A percentile compares a stretch with the other conserved stretches of the same genome.
phyloP scores from a whole-genome alignment of 2,329 filamentous ascomycete genomes.

The Phialophora expanda region DNA sequence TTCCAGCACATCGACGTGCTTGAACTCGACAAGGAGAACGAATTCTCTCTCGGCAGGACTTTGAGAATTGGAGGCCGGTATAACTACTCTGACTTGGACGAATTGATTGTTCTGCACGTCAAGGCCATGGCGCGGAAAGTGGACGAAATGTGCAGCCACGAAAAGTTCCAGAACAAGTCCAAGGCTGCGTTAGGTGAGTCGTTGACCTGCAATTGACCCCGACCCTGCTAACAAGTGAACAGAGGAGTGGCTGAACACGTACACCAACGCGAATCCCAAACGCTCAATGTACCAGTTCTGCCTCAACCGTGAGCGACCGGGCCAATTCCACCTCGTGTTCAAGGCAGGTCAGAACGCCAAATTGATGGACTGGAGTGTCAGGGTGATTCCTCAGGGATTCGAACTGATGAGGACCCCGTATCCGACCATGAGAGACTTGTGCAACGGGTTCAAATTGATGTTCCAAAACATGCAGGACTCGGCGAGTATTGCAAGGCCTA shows the following conservation, averaged over 20 bases:
- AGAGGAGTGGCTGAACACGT: conserved; percentile 96
- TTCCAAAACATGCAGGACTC: conserved; percentile 65
- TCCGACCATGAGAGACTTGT: conserved; percentile 91
- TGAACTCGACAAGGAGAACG: conserved; percentile 94
- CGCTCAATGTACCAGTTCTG: conserved; percentile 95
- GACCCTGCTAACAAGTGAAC: conserved; percentile 16
- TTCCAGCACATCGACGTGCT: conserved; percentile 98
- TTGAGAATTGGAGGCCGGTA: conserved; percentile 86
- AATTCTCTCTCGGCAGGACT: conserved; percentile 87
- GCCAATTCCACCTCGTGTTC: conserved; percentile 96
- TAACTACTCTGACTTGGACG: conserved; percentile 93
- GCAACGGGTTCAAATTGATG: conserved; percentile 94
- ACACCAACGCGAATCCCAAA: conserved; percentile 93
- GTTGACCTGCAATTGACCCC: conserved; percentile 10
- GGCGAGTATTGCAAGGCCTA: conserved; percentile 20
- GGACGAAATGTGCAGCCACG: conserved; percentile 90
- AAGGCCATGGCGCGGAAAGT: conserved; percentile 98
- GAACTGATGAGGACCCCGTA: conserved; percentile 88
- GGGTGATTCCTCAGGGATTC: conserved; percentile 90
- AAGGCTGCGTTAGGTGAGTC: conserved; percentile 81
- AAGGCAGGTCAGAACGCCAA: conserved; percentile 80
- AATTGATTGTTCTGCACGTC: conserved; percentile 95
- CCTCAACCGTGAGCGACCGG: conserved; percentile 86
- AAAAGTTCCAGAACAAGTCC: conserved; percentile 87
- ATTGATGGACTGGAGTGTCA: conserved; percentile 81